Conservation (phyloP, 352 stramenopile genomes). For the Globisporangium iwayamae region DNA sequence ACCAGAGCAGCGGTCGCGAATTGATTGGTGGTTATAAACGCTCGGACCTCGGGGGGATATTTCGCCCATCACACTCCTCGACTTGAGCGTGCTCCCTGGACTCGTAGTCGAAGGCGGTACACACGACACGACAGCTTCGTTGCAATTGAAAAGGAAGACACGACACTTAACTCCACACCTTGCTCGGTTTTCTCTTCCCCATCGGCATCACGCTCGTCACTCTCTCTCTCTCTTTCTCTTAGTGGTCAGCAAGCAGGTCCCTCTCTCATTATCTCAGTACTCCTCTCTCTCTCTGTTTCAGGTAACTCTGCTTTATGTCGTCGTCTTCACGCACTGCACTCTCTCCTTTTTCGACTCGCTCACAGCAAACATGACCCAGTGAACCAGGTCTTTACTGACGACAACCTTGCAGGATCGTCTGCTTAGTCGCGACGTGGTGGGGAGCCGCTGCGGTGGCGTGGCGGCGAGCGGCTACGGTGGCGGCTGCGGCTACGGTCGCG, state of each 20-base stretch:
- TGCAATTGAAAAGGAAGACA: slow-evolving; percentile 6
- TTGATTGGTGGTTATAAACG: slow-evolving; percentile 9
- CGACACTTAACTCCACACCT: slow-evolving; percentile 5
- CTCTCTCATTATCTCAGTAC: slow-evolving; percentile 17
- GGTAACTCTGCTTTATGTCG: slow-evolving; percentile 7
- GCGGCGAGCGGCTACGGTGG: slow-evolving; percentile 41
- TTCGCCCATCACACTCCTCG: neutral
- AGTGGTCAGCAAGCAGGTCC: slow-evolving; percentile 9
- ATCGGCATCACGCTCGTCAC: slow-evolving; percentile 13
- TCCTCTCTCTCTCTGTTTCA: slow-evolving; percentile 15
- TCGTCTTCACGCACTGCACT: neutral
- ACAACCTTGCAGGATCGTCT: neutral
- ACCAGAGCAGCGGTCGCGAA: neutral
- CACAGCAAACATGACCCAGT: neutral
- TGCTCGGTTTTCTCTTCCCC: slow-evolving; percentile 4
- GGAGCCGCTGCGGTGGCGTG: slow-evolving; percentile 41
- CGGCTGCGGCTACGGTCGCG: slow-evolving; percentile 32
- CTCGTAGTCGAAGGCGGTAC: neutral
- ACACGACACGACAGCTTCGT: neutral
- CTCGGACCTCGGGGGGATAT: neutral
- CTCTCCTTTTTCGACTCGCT: neutral
- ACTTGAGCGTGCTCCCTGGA: neutral
- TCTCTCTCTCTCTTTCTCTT: slow-evolving; percentile 15
- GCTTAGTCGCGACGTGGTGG: slow-evolving; percentile 51
- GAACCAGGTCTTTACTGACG: neutral